Evolutionary conservation across 2,329 filamentous ascomycete genomes (phyloP), one percentile per base, ranked within the genome.

Genomic region (Epichloe gansuensis): DNA sequence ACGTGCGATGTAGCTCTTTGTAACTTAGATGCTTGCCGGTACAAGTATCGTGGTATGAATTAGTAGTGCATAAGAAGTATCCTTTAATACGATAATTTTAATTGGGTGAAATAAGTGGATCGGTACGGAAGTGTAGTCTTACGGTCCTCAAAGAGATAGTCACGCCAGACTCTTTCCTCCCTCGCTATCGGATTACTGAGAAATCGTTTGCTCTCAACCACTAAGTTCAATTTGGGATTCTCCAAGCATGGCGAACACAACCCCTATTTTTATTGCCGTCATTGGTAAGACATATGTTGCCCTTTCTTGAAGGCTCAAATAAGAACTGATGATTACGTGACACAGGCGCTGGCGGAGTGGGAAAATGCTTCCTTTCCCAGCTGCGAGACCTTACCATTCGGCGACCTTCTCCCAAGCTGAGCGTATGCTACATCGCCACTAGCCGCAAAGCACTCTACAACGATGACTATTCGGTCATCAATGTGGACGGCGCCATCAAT

Each of bases 301-400:
- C 34, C 8, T 23, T 9, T n/a, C 8, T 6, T 11, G 7, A 15
- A 17, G 2, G 12, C 37, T 13, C 12, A 17, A 34, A 28, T 7
- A 42, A 21, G 5, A 12, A 31, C 57, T 62, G 57, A 64, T 48
- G 17, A 42, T 25, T 17, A 49, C 37, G 4, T n/a, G 43, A 41
- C 21, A 53, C 64, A 94, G 91, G 93, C 64, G 87, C 86, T 62
- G 93, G 93, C 61, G 91, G 91, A 58, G 93, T 97, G 56, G 93
- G 93, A 64, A 91, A 91, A 70, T 82, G 82, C 72, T 96, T 97
- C 76, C 81, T 97, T 57, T 75, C 77, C 60, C 93, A 97, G 71
- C 82, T 97, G 54, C 75, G 85, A 58, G 66, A 73, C 55, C 78
- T 93, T 55, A 76, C 81, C 48, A 73, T 77, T 57, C 81, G 85